phyloP scores from a whole-genome alignment of 495 filamentous ascomycete species.

The Trichoderma virens region DNA sequence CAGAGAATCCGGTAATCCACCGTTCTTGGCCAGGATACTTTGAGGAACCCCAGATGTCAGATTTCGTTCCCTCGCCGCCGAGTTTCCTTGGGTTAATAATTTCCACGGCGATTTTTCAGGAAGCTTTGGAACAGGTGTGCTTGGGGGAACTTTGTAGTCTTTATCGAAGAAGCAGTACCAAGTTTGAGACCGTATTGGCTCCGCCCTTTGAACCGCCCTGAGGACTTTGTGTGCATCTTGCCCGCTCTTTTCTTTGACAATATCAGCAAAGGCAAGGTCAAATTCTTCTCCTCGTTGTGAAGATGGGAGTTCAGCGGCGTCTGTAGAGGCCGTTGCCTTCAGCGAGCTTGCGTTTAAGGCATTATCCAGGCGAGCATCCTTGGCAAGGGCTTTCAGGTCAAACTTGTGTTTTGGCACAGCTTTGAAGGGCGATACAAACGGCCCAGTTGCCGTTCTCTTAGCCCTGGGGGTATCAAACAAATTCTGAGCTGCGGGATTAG shows the following conservation, averaged over 20 bases:
- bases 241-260: constrained; percentile 35
- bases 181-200: constrained; percentile 52
- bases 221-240: constrained; percentile 48
- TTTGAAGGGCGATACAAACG: constrained; percentile 35
- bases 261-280: constrained; percentile 28
- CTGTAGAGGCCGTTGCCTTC: constrained; percentile 19
- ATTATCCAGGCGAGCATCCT: constrained; percentile 49
- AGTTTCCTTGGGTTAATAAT: constrained; percentile 37
- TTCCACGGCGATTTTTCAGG: constrained; percentile 27
- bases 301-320: constrained; percentile 19
- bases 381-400: constrained; percentile 57
- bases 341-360: constrained; percentile 49
- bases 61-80: constrained; percentile 43
- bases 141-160: constrained; percentile 24
- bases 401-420: constrained; percentile 55
- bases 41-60: constrained; percentile 63
- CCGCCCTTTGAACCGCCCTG: constrained; percentile 66
- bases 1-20: constrained; percentile 58
- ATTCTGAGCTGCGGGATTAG: constrained; percentile 13
- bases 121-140: constrained; percentile 26
- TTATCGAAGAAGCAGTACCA: constrained; percentile 62
- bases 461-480: constrained; percentile 26
- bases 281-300: constrained; percentile 12
- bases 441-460: constrained; percentile 30
- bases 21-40: constrained; percentile 45